Evolutionary conservation across 2,329 filamentous ascomycete genomes (phyloP), one percentile per base, ranked within the genome.

Genomic region (Colletotrichum gloeosporioides): DNA sequence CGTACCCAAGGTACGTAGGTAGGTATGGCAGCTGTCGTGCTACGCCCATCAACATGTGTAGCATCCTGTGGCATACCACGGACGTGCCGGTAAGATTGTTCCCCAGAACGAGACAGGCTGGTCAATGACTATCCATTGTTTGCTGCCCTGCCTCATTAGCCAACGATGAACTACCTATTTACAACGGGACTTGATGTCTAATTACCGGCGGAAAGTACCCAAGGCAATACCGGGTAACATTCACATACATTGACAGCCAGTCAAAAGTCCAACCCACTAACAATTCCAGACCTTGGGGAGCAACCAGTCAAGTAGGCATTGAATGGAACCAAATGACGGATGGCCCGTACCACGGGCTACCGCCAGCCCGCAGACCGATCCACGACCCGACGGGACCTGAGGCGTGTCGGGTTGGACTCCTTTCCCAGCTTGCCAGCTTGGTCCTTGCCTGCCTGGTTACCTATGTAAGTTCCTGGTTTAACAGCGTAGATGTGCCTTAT

Each of bases 171-270:
- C 32, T 39, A 36, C 32, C 32, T 39, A 22, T 69, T 49, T 22
- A 22, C 44, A 49, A 49, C 44, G 44, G 44, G 44, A 61, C 16
- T 32, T 27, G 57, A 31, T 61, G 8, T 49, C n/a, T 49, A 49
- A 22, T 22, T 49, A 13, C 44, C 16, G 55, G 44, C 63, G 67
- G 57, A 59, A 44, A 63, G 22, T 27, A 59, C 55, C 55, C n/a
- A 8, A 8, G 13, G 22, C 7, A 53, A 29, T 29, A 6, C 55
- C 29, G 10, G 25, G 22, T 18, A 53, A 25, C 29, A 6, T 59
- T 76, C 73, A 69, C 69, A 73, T 69, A 59, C 29, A 49, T 57
- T 31, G 8, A 36, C 15, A 57, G 59, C 74, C 74, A 76, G 64
- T 74, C 44, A 76, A 73, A 74, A 27, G 36, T 12, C 49, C 44